phyloP scores from a whole-genome alignment of 2,329 filamentous ascomycete species.

The Botrytis squamosa region DNA sequence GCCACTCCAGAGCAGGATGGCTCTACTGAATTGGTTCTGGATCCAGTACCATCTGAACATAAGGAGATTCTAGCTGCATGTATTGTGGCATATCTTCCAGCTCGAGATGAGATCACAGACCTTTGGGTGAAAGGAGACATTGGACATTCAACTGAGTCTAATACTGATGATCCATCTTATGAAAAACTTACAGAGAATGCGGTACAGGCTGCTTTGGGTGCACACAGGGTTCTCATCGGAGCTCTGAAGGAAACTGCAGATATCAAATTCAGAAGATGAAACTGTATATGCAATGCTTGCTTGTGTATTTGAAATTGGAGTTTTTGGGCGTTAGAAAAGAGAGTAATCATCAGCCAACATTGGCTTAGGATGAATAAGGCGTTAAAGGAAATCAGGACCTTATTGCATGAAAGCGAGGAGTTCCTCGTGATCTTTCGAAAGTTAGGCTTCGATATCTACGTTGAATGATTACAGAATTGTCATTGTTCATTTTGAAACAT shows the following conservation, averaged over 20 bases:
- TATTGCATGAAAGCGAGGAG: constrained; percentile 8
- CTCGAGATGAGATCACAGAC: constrained; percentile 87
- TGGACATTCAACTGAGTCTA: constrained; percentile 42
- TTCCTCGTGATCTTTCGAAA: constrained; percentile 18
- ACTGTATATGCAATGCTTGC: background rate
- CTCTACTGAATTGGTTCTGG: constrained; percentile 60
- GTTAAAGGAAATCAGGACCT: background rate
- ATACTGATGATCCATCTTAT: constrained; percentile 41
- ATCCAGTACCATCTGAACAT: constrained; percentile 82
- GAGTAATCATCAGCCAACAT: constrained; percentile 3
- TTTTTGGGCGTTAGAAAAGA: constrained; percentile 10
- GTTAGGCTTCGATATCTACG: constrained; percentile 7
- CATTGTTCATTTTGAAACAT: background rate
- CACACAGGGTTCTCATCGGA: constrained; percentile 58
- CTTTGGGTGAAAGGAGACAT: constrained; percentile 85
- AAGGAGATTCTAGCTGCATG: constrained; percentile 75
- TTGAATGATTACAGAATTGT: background rate
- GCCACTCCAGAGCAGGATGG: constrained; percentile 39
- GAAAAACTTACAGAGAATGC: constrained; percentile 61
- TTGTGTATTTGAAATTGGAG: constrained; percentile 6
- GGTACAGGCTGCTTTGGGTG: constrained; percentile 59
- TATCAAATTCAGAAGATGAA: constrained; percentile 36
- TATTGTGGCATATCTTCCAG: constrained; percentile 85
- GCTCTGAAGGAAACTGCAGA: constrained; percentile 58
- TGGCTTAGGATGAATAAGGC: constrained; percentile 14